Percentiles rank a stretch among this genome's conserved stretches.
Conservation (phyloP, 2,329 filamentous ascomycete genomes). For the Penicillium sp. region DNA sequence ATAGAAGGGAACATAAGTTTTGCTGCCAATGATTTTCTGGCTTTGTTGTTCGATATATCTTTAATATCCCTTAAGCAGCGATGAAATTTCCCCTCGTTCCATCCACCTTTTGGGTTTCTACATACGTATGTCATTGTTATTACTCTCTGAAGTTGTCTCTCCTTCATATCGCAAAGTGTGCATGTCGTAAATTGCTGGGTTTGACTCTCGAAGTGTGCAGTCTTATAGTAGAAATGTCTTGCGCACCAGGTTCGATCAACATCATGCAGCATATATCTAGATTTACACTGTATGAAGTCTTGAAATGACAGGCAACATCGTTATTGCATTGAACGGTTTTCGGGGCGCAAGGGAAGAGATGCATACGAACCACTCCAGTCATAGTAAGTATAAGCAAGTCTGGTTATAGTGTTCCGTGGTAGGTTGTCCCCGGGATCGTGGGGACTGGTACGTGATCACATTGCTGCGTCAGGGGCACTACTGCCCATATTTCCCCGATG, state of each 20-base stretch:
- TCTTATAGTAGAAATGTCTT: background rate
- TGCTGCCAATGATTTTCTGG: constrained; percentile 36
- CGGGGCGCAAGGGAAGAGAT: background rate
- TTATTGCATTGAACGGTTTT: background rate
- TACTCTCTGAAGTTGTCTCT: constrained; percentile 10
- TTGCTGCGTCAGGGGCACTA: background rate
- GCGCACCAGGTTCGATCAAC: background rate
- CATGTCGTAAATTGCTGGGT: background rate
- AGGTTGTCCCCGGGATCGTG: background rate
- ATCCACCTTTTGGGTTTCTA: constrained; percentile 17
- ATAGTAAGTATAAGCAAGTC: background rate
- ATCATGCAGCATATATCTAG: background rate
- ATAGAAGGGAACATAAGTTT: constrained; percentile 40
- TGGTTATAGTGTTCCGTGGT: background rate
- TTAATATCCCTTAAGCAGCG: constrained; percentile 42
- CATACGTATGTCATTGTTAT: constrained; percentile 23
- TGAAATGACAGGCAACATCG: background rate
- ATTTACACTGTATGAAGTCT: background rate
- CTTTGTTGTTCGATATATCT: constrained; percentile 40
- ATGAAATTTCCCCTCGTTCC: constrained; percentile 39
- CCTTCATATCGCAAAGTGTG: background rate
- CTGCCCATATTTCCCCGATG: background rate
- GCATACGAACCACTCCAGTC: no score
- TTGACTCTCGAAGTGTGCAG: background rate
- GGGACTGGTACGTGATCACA: background rate